These are phyloP conservation scores for Xylaria venustula DNA, from an alignment of 495 filamentous ascomycete species.

Conservation along the genomic window DNA sequence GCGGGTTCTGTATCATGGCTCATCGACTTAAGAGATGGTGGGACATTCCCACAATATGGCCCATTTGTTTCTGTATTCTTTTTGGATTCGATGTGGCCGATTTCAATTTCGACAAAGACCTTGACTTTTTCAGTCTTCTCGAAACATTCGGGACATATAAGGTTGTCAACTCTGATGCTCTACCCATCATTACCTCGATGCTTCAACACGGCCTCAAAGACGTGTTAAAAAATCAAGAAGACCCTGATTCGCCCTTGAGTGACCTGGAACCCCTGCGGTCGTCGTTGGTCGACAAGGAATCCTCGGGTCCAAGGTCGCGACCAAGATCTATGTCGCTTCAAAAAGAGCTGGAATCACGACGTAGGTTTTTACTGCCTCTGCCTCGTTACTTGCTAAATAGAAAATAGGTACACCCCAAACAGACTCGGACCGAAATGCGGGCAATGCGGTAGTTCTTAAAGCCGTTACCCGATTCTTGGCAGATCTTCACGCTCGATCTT, in stretches of 20 bases:
- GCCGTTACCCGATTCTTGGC: constrained; percentile 76
- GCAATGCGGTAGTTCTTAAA: constrained; percentile 60
- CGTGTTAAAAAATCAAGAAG: constrained; percentile 60
- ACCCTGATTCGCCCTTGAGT: constrained; percentile 51
- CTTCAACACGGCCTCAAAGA: constrained; percentile 75
- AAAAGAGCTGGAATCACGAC: constrained; percentile 49
- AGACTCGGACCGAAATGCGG: constrained; percentile 47
- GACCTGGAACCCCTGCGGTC: constrained; percentile 20
- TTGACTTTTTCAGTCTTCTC: constrained; percentile 70
- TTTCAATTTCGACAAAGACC: constrained; percentile 68
- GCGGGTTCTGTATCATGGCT: constrained; percentile 82
- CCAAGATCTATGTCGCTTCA: constrained; percentile 47
- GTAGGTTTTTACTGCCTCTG: constrained; percentile 32
- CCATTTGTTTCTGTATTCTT: constrained; percentile 83
- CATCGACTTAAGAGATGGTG: constrained; percentile 83
- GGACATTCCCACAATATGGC: constrained; percentile 82
- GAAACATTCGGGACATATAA: constrained; percentile 66
- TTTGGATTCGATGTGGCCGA: constrained; percentile 78
- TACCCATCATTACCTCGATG: constrained; percentile 84
- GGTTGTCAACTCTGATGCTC: constrained; percentile 72
- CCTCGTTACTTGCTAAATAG: background rate
- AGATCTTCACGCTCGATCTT: constrained; percentile 70
- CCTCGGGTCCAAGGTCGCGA: constrained; percentile 35
- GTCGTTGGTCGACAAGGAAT: constrained; percentile 16
- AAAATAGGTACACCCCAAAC: constrained; percentile 23